phyloP scores from a whole-genome alignment of 169 alveolate genomes.

The Theileria parva region DNA sequence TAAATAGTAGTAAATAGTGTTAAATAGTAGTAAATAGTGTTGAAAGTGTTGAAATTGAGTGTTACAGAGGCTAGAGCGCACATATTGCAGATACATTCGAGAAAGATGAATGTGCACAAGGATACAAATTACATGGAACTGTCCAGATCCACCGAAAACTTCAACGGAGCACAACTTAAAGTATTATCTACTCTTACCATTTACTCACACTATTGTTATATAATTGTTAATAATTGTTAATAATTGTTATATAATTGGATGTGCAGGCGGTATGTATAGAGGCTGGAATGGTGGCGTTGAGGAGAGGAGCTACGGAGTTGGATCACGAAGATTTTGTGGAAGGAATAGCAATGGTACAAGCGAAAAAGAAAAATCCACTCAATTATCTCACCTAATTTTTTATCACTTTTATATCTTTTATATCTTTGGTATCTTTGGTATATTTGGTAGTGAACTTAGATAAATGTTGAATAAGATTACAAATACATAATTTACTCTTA shows the following conservation, averaged over 20 bases:
- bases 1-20: background rate
- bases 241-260: background rate
- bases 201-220: conserved; percentile 66
- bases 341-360: conserved; percentile 95
- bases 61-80: conserved; percentile 86
- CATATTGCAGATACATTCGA: conserved; percentile 96
- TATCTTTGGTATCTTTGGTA: too few species aligned
- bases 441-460: too few species aligned
- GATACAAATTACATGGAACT: conserved; percentile 95
- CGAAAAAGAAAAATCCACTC: conserved; percentile 96
- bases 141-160: conserved; percentile 96
- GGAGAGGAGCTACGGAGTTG: conserved; percentile 95
- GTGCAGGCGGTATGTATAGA: conserved; percentile 94
- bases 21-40: too few species aligned
- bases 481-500: too few species aligned
- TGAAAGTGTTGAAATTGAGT: too few species aligned
- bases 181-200: conserved; percentile 71
- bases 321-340: conserved; percentile 98
- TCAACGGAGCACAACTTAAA: conserved; percentile 96
- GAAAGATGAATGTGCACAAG: conserved; percentile 97
- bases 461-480: too few species aligned
- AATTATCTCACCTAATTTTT: conserved; percentile 90
- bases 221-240: too few species aligned
- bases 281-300: conserved; percentile 98
- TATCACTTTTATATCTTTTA: background rate